Evolutionary conservation across 169 alveolate genomes (phyloP), one percentile per base, ranked within the genome.

Genomic region (Cryptosporidium viatorum): DNA sequence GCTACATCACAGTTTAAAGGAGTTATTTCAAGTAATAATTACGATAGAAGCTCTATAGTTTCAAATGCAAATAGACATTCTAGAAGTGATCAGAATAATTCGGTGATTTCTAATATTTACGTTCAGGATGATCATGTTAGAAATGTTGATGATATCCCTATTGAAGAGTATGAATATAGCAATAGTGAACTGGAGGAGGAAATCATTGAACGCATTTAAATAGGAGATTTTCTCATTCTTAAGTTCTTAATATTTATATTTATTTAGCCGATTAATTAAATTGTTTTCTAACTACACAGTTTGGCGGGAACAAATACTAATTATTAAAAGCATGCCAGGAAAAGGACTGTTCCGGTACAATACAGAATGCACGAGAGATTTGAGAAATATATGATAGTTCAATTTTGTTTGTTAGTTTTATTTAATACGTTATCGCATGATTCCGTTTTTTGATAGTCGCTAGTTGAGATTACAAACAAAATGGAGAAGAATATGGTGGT

Each of bases 181-280:
- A 35, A 80, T 62, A 80, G 89, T 26, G 75, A 80, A 12, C 43
- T 80, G 43, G 89, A 80, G 51, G 89, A 80, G 41, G 89, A 80
- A 41, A 59, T 80, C 43, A 18, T 65, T 43, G 89, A 80, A 21
- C 48, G 67, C 62, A 73, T 80, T n/a, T 80, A 48, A 37, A 9
- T 62, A n/a, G 8, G 37, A 33, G 18, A 29, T 35, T 18, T 14
- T 26, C 71, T n/a, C 26, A 33, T 16, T 14, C 9, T 10, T 35
- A 33, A 21, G 51, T 35, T 29, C 48, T 16, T 9, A 33, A 33
- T 35, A 65, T 65, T 65, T 65, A 37, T 65, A 65, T n/a, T 9
- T 31, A 33, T 35, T 65, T 65, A 29, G 41, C 37, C 29, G 23
- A 21, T n/a, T 35, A 65, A 7, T 65, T 65, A 33, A 31, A 26